These are phyloP conservation scores for Babesia ovata DNA, from an alignment of 169 alveolate species.

Conservation along the genomic window DNA sequence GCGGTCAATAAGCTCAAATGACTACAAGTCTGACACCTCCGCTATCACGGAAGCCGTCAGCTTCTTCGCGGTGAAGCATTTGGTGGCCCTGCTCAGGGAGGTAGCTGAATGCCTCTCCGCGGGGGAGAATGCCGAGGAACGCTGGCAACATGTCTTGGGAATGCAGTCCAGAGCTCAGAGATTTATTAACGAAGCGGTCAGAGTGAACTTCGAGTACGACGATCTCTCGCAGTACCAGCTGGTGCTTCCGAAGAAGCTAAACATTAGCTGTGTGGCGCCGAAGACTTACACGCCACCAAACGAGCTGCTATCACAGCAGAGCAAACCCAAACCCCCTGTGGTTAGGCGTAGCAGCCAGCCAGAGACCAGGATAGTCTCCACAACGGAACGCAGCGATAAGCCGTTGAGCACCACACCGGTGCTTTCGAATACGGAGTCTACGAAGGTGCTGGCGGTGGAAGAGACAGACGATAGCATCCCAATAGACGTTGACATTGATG, in stretches of 20 bases:
- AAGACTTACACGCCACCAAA: too few species aligned
- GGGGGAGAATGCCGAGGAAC: background rate
- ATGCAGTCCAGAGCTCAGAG: conserved; percentile 37
- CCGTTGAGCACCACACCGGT: background rate
- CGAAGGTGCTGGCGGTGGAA: background rate
- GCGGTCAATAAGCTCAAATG: background rate
- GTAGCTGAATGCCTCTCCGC: conserved; percentile 22
- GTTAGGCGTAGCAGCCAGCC: background rate
- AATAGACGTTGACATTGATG: background rate
- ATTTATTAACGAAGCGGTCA: conserved; percentile 57
- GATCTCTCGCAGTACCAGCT: conserved; percentile 32
- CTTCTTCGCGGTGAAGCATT: conserved; percentile 60
- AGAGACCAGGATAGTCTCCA: background rate
- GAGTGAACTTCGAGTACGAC: conserved; percentile 31
- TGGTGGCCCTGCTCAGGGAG: conserved; percentile 25
- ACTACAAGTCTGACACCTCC: background rate
- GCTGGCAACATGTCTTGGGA: conserved; percentile 16
- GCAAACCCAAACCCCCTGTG: background rate
- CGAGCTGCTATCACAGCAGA: background rate
- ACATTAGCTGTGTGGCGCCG: background rate
- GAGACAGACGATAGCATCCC: background rate
- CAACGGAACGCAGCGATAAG: background rate
- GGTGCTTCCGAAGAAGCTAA: conserved; percentile 9
- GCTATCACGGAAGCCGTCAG: conserved; percentile 37
- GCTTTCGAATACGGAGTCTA: background rate